phyloP scores from a whole-genome alignment of 352 stramenopile genomes.

The Phytophthora lateralis region DNA sequence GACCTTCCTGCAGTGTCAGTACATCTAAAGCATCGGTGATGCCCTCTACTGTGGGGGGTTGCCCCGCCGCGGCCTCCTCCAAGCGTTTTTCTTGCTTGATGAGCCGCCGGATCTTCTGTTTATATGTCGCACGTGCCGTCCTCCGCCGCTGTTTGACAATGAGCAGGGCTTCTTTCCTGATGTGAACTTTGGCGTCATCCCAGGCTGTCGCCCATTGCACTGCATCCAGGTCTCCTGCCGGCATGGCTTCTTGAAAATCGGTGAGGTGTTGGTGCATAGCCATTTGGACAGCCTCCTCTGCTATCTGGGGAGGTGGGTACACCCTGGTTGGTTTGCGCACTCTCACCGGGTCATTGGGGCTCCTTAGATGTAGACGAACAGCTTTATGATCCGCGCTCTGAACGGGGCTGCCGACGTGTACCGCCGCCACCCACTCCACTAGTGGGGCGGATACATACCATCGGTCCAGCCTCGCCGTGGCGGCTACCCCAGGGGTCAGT shows the following conservation, averaged over 20 bases:
- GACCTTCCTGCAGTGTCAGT: no score
- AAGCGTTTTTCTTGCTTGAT: no score
- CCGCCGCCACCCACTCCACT: not conserved
- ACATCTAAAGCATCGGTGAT: no score
- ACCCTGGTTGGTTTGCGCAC: not conserved
- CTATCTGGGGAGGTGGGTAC: not conserved
- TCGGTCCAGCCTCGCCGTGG: not conserved
- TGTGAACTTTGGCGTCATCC: not conserved
- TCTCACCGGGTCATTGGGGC: not conserved
- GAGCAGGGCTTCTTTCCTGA: not conserved
- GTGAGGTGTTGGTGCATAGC: not conserved
- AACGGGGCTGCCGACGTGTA: no score
- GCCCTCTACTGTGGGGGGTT: no score
- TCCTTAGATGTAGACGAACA: not conserved
- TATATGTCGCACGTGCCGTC: not conserved
- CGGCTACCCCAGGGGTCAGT: not conserved
- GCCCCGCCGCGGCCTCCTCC: no score
- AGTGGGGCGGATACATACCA: not conserved
- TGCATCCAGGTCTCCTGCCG: no score
- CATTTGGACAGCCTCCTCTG: not conserved
- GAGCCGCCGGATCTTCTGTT: not conserved
- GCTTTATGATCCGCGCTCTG: not conserved
- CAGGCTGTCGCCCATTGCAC: not conserved
- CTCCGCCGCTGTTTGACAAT: not conserved
- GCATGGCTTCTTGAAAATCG: no score